These are phyloP conservation scores for Aurantiochytrium sp. DNA, from an alignment of 108 stramenopile genomes.

Conservation along the genomic window DNA sequence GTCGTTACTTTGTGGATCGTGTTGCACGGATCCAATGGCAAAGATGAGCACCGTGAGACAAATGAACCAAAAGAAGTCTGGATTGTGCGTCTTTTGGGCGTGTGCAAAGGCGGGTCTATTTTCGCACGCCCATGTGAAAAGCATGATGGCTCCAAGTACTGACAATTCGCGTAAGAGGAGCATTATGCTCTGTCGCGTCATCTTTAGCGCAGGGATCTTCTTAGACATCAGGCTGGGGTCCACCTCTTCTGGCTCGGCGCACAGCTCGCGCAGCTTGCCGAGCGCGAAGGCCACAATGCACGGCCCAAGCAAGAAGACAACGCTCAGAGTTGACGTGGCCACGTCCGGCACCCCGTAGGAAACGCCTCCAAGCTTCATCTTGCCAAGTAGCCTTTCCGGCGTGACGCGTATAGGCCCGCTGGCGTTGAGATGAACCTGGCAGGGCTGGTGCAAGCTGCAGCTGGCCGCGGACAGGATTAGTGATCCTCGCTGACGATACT, in stretches of 20 bases:
- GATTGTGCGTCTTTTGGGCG: slow-evolving; percentile 27
- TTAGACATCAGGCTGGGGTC: neutral
- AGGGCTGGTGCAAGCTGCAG: too few species aligned
- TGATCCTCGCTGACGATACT: too few species aligned
- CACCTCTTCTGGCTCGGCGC: neutral
- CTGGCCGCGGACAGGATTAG: too few species aligned
- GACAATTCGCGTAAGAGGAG: slow-evolving; percentile 24
- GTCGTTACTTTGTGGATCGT: neutral
- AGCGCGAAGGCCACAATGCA: neutral
- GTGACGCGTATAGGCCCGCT: too few species aligned
- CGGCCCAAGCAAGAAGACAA: neutral
- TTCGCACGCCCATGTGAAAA: slow-evolving; percentile 36
- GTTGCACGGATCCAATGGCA: neutral
- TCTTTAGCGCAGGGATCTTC: slow-evolving; percentile 12
- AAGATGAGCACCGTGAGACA: slow-evolving; percentile 26
- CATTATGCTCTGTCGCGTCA: slow-evolving; percentile 11
- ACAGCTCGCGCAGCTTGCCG: neutral
- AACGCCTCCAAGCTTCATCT: neutral
- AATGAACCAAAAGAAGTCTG: slow-evolving; percentile 48
- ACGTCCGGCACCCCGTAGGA: neutral
- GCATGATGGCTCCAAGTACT: slow-evolving; percentile 25
- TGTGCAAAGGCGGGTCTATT: slow-evolving; percentile 32
- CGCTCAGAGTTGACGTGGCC: neutral
- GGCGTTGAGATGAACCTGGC: too few species aligned
- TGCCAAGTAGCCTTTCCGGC: too few species aligned